Percentiles rank a stretch among this genome's conserved stretches.
phyloP scores from a whole-genome alignment of 2,329 filamentous ascomycete genomes.

The Berkeleyomyces rouxiae region DNA sequence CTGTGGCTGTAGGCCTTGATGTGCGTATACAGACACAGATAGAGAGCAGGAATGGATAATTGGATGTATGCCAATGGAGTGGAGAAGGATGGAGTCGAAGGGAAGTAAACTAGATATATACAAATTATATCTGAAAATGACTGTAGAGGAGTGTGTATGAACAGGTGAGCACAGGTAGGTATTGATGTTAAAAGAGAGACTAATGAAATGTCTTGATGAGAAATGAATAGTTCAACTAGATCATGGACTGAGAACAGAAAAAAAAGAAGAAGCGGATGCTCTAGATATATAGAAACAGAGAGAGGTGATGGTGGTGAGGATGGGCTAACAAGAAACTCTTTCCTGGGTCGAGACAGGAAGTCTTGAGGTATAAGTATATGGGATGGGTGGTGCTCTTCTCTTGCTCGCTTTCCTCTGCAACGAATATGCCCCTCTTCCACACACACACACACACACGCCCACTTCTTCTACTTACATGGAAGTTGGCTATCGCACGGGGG shows the following conservation, averaged over 20 bases:
- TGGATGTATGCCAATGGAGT: not conserved
- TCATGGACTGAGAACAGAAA: not conserved
- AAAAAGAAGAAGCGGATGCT: not conserved
- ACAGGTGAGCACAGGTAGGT: not conserved
- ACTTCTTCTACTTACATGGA: no score
- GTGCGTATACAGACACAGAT: not conserved
- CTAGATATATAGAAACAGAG: slow-evolving; percentile 5
- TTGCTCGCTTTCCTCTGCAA: not conserved
- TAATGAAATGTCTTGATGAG: not conserved
- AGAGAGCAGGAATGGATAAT: not conserved
- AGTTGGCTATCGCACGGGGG: no score
- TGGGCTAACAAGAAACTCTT: not conserved
- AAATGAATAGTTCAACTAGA: not conserved
- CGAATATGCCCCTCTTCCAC: no score
- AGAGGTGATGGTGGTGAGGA: not conserved
- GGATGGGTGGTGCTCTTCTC: not conserved
- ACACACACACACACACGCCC: no score
- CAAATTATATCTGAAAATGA: not conserved
- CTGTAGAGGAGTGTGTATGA: not conserved
- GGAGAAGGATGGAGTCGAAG: not conserved
- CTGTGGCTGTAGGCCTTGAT: not conserved
- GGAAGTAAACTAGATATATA: not conserved
- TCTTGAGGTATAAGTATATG: not conserved
- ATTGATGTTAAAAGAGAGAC: not conserved
- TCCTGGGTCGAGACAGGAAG: not conserved